Base-by-base conservation (phyloP, 2,329 filamentous ascomycete species). In the Trematosphaeria pertusa region DNA sequence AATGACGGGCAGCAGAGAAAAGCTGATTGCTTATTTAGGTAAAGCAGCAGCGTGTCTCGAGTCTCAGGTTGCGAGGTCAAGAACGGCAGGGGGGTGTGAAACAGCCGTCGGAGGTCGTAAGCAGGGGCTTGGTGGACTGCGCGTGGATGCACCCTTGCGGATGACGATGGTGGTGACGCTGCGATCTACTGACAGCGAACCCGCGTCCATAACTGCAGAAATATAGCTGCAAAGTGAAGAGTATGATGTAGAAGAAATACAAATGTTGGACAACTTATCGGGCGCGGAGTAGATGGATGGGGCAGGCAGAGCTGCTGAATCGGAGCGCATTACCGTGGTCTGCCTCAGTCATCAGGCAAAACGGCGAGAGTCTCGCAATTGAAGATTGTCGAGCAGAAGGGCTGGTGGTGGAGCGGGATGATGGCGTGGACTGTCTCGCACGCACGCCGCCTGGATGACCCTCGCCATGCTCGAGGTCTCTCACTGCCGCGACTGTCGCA, bases 301-400 rank as follows among this genome's bases (percentile, higher is more conserved):
- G 7, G 31, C 14, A n/a, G 8, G 31, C 20, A 30, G 14, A 28
- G 26, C 34, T 10, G 40, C 14, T 35, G 35, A 21, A 6, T 26
- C n/a, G 37, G 31, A 12, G 22, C 33, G 28, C 46, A 39, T 43
- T 48, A 34, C 18, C n/a, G n/a, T n/a, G n/a, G n/a, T n/a, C n/a
- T 12, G 48, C 55, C 50, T 50, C 41, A 52, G 59, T 49, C 51
- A 51, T 28, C 38, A 64, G 55, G 56, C 62, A 59, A 70, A 64
- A 69, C 65, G 41, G 55, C 48, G 46, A 54, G 28, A 52, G 65
- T 68, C 59, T 67, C 63, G 63, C 54, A 54, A 61, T 45, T 41
- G 48, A 48, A 30, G 37, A 36, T 36, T 22, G 31, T 26, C 34
- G 28, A 26, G 22, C 17, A 30, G 33, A 44, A 33, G 43, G 36